phyloP scores from a whole-genome alignment of 2,329 filamentous ascomycete genomes.

The Aspergillus sp. region DNA sequence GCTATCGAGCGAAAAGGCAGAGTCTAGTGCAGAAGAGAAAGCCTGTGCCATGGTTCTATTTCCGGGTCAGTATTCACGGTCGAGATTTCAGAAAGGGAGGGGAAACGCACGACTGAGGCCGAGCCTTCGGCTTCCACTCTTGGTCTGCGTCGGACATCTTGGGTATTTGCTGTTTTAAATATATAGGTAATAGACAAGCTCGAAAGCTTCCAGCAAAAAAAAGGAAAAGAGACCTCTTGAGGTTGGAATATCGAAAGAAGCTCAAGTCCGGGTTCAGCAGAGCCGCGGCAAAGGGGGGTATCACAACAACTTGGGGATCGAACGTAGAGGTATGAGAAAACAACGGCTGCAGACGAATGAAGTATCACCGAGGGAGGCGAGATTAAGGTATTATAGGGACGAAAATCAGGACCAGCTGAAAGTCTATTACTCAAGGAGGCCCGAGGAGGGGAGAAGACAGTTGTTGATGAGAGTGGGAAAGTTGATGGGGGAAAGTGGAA shows the following conservation, averaged over 20 bases:
- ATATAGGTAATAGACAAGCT: conserved; percentile 4
- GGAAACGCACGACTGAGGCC: conserved; percentile 76
- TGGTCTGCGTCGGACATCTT: conserved; percentile 64
- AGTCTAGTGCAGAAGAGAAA: conserved; percentile 82
- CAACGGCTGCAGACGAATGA: conserved; percentile 2
- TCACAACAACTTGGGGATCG: conserved; percentile 9
- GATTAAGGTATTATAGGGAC: conserved; percentile 11
- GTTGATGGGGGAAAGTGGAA: neutral
- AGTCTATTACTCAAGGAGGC: conserved; percentile 12
- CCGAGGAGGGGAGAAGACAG: neutral
- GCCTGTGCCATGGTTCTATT: conserved; percentile 78
- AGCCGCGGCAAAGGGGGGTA: conserved; percentile 10
- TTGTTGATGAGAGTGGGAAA: conserved; percentile 6
- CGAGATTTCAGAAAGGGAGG: conserved; percentile 12
- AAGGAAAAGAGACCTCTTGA: neutral
- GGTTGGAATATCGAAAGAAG: neutral
- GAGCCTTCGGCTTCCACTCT: conserved; percentile 77
- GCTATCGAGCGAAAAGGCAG: conserved; percentile 84
- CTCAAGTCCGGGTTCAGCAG: conserved; percentile 5
- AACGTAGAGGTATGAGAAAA: conserved; percentile 1
- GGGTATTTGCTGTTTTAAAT: conserved; percentile 8
- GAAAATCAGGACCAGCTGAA: conserved; percentile 33
- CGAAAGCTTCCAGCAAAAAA: neutral
- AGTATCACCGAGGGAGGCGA: conserved; percentile 9
- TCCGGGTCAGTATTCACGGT: conserved; percentile 24